Conservation (phyloP, 2,329 filamentous ascomycete genomes). For the Monascus ruber region DNA sequence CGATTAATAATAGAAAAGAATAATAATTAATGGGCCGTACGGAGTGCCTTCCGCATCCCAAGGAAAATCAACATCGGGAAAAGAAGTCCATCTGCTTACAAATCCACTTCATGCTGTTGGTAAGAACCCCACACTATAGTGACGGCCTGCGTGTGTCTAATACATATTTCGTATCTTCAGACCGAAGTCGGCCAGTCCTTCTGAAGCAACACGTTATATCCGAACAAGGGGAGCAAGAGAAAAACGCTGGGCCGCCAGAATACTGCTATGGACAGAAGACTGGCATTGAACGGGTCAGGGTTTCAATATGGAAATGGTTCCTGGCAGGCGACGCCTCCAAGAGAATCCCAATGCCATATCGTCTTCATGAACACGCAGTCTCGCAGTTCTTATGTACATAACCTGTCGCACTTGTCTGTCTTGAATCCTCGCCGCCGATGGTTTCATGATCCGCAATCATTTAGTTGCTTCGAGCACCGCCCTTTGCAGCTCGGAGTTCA, state of each 20-base stretch:
- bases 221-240: not conserved
- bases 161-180: too few species aligned
- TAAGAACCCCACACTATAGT: too few species aligned
- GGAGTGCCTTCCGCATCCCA: too few species aligned
- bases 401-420: conserved; percentile 17
- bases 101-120: too few species aligned
- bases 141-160: too few species aligned
- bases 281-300: not conserved
- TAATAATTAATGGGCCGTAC: too few species aligned
- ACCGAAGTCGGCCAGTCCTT: too few species aligned
- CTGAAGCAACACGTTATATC: not conserved
- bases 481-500: conserved; percentile 78
- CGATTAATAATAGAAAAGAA: too few species aligned
- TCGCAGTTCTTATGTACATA: conserved; percentile 31
- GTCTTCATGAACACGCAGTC: conserved; percentile 23
- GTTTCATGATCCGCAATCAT: not conserved
- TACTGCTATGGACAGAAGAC: not conserved
- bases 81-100: too few species aligned
- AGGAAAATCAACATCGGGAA: too few species aligned
- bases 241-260: not conserved
- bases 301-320: conserved; percentile 2
- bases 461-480: conserved; percentile 73
- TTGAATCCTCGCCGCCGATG: conserved; percentile 9
- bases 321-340: conserved; percentile 7
- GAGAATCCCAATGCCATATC: conserved; percentile 23